A percentile compares a stretch with the other conserved stretches of the same genome.
Conservation (phyloP, 371 early-diverging fungal genomes). For the Mucor racemosus region DNA sequence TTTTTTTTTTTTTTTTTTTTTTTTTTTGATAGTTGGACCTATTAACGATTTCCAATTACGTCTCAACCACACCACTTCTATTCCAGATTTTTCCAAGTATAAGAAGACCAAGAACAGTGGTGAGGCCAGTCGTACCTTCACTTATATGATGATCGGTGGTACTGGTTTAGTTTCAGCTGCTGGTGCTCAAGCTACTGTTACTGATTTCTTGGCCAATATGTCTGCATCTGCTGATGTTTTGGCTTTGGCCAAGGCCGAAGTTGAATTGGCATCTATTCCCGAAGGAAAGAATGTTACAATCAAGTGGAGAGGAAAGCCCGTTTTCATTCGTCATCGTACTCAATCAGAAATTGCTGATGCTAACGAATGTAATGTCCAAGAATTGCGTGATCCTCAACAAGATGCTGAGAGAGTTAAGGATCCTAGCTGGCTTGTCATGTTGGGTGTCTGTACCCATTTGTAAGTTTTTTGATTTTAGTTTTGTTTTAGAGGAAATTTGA, state of each 20-base stretch:
- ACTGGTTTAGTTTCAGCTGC: conserved; percentile 86
- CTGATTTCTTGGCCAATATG: conserved; percentile 89
- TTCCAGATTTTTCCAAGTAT: conserved; percentile 74
- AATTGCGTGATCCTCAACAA: conserved; percentile 90
- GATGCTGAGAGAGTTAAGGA: conserved; percentile 91
- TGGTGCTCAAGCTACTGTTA: conserved; percentile 91
- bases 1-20: too few relatives aligned
- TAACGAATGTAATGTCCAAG: conserved; percentile 74
- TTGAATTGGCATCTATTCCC: conserved; percentile 89
- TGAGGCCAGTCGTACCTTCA: conserved; percentile 77
- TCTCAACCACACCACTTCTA: conserved; percentile 61
- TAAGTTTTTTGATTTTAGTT: conserved; percentile 30
- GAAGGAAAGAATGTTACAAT: conserved; percentile 96
- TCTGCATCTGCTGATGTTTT: conserved; percentile 96
- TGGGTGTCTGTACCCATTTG: conserved; percentile 98
- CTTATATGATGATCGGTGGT: conserved; percentile 95
- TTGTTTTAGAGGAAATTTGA: neutral
- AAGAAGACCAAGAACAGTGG: conserved; percentile 63
- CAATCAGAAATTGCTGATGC: conserved; percentile 95
- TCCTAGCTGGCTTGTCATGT: conserved; percentile 97
- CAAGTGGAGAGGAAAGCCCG: conserved; percentile 99
- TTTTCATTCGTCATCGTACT: conserved; percentile 97
- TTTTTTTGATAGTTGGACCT: conserved; percentile 31
- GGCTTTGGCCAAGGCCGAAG: conserved; percentile 97
- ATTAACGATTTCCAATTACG: conserved; percentile 57